Evolutionary conservation across 2,329 filamentous ascomycete species (phyloP).

Genomic region (Stachybotrys chartarum): DNA sequence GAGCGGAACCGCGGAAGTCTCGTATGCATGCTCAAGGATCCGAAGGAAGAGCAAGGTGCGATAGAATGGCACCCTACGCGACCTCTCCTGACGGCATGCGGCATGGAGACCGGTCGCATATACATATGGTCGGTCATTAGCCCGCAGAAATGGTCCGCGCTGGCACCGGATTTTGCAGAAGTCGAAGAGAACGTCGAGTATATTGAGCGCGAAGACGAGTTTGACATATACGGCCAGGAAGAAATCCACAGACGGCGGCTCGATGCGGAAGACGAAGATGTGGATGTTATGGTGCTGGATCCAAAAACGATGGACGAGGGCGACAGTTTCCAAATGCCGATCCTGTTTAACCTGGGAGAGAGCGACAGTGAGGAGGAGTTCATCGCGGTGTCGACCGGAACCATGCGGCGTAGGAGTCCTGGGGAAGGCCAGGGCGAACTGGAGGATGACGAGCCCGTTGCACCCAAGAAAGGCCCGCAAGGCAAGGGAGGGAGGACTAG

Average conservation of each 20-base stretch:
- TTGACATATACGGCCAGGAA: conserved; percentile 93
- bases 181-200: conserved; percentile 99
- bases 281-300: conserved; percentile 80
- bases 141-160: conserved; percentile 92
- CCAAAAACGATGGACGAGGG: conserved; percentile 54
- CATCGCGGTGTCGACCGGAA: conserved; percentile 62
- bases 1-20: conserved; percentile 88
- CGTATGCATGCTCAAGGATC: conserved; percentile 93
- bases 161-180: conserved; percentile 94
- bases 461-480: conserved; percentile 30
- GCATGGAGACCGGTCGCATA: conserved; percentile 85
- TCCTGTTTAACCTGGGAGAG: conserved; percentile 85
- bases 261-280: conserved; percentile 86
- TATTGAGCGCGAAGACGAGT: conserved; percentile 91
- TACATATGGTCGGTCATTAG: conserved; percentile 96
- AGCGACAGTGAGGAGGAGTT: conserved; percentile 94
- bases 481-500: conserved; percentile 31
- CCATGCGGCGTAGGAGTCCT: conserved; percentile 79
- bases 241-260: conserved; percentile 87
- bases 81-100: conserved; percentile 82
- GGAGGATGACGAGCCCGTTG: conserved; percentile 34
- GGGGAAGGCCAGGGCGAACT: conserved; percentile 61
- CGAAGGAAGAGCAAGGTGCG: conserved; percentile 91
- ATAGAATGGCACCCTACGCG: conserved; percentile 95
- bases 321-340: conserved; percentile 78